phyloP scores from a whole-genome alignment of 805 yeast genomes.

The Phaffomyces antillensis region DNA sequence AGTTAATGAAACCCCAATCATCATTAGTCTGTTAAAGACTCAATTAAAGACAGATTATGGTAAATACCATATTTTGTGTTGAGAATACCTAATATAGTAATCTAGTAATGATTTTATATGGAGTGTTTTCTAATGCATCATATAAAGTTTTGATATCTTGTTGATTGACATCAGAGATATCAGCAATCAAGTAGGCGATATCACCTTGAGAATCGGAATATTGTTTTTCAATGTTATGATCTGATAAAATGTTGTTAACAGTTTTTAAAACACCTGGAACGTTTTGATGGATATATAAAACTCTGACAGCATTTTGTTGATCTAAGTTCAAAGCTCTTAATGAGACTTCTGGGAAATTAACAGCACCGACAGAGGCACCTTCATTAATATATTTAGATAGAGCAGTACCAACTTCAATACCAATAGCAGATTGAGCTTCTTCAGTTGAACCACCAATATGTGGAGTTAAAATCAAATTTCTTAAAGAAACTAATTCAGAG shows the following conservation, averaged over 20 bases:
- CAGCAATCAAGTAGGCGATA: constrained; percentile 97
- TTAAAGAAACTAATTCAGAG: constrained; percentile 69
- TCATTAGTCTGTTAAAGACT: constrained; percentile 6
- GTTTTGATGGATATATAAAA: constrained; percentile 91
- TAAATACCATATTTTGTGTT: no score
- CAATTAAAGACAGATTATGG: no score
- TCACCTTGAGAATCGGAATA: constrained; percentile 96
- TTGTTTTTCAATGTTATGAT: constrained; percentile 96
- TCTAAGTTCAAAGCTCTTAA: constrained; percentile 82
- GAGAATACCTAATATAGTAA: constrained; percentile 54
- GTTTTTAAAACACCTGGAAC: constrained; percentile 98
- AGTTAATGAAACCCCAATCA: not conserved
- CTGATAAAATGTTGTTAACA: constrained; percentile 90
- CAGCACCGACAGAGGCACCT: constrained; percentile 92
- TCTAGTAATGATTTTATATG: constrained; percentile 86
- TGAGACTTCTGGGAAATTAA: constrained; percentile 97
- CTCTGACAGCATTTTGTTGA: constrained; percentile 85
- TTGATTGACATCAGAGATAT: constrained; percentile 76
- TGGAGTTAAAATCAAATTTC: constrained; percentile 90
- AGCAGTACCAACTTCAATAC: constrained; percentile 87
- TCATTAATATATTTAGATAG: constrained; percentile 90
- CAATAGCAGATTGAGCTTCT: constrained; percentile 97
- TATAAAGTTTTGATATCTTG: constrained; percentile 80
- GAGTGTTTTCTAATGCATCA: constrained; percentile 81
- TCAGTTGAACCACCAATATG: constrained; percentile 99